Percentiles rank a stretch among this genome's conserved stretches.
Evolutionary conservation across 148 eudicot species (phyloP).

Genomic region (Chenopodium suecicum): DNA sequence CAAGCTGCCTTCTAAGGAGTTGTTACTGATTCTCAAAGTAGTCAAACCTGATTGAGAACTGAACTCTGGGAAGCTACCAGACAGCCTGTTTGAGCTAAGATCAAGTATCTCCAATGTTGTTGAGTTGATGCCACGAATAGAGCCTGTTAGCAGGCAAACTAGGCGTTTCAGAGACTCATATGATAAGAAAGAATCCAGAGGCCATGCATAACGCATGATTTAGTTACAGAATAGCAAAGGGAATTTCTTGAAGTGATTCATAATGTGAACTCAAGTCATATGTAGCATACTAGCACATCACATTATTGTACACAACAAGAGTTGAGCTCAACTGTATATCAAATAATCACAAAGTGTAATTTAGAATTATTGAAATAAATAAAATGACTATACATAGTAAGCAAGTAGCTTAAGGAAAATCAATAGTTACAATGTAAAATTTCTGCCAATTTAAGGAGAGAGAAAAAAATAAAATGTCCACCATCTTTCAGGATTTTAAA

Average conservation of each 20-base stretch:
- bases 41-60: slow-evolving; percentile 57
- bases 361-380: not conserved
- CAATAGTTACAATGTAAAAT: not conserved
- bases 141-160: slow-evolving; percentile 48
- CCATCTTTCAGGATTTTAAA: not conserved
- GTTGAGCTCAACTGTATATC: not conserved
- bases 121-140: slow-evolving; percentile 69
- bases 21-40: slow-evolving; percentile 55
- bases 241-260: not conserved
- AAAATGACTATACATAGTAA: not conserved
- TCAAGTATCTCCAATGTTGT: slow-evolving; percentile 77
- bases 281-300: not conserved
- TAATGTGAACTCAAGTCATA: not conserved
- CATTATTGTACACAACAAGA: not conserved
- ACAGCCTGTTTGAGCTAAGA: slow-evolving; percentile 74
- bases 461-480: not conserved
- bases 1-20: slow-evolving; percentile 63
- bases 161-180: slow-evolving; percentile 23
- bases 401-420: not conserved
- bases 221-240: not conserved
- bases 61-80: slow-evolving; percentile 65
- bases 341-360: not conserved
- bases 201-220: not conserved
- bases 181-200: slow-evolving; percentile 4
- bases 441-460: not conserved